Evolutionary conservation across 2,329 filamentous ascomycete species (phyloP), one percentile per base, ranked within the genome.

Genomic region (Paecilomyces fulvus): DNA sequence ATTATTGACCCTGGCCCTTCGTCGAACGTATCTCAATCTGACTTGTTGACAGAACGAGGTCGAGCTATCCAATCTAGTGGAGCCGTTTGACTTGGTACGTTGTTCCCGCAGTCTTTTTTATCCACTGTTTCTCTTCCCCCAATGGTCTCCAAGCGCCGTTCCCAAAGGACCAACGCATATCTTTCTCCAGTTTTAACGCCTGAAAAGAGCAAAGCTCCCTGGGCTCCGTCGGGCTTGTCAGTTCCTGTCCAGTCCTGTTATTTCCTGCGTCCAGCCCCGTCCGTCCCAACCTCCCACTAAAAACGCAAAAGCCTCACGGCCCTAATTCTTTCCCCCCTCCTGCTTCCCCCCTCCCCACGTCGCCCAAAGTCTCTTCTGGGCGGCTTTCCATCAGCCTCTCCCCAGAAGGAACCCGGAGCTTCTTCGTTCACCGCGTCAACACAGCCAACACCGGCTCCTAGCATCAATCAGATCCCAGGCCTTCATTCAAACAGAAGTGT

Each of bases 201-300:
- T 28, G 25, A 28, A 28, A 28, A 28, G 25, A 28, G 25, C 25
- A 28, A 28, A 28, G 25, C 25, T 28, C 25, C 25, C 25, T 28
- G 25, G 25, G 4, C 25, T 28, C 25, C 25, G 25, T 28, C 25
- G 25, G 25, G 25, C 25, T 28, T 3, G 25, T 28, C 33, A 37
- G 33, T 37, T n/a, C 12, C 10, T n/a, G 33, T 12, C 37, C 37
- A 17, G 37, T 43, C 37, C 37, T 60, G 55, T 30, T 57, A 49
- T 60, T 56, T 52, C 55, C 53, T 60, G 53, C 53, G 58, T 50
- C 54, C 49, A 63, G 43, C 57, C 52, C 56, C 48, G 48, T 28
- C 25, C n/a, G n/a, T 55, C 50, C 60, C 59, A 59, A 57, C 56
- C 61, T 60, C 61, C 60, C 58, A 58, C 60, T 63, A 64, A 60